Base-by-base conservation (phyloP, 768 basidiomycete species). In the Pisolithus marmoratus region DNA sequence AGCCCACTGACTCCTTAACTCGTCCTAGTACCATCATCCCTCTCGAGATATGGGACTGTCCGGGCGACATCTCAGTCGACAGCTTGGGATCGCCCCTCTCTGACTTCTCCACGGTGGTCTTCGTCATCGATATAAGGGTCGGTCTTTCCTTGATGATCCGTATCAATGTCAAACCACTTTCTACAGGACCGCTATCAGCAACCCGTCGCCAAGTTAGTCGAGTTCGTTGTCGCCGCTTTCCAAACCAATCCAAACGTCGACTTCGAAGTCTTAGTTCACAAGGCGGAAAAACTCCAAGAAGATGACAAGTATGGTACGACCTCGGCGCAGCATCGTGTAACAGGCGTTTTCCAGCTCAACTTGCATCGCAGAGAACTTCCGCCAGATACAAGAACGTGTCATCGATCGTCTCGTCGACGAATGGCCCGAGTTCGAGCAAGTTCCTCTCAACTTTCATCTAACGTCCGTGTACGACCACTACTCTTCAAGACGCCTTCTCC, bases 21-120 rank as follows among this genome's bases (percentile, higher is more conserved):
- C n/a, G 14, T 1, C n/a, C 23, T 22, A 96, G 94, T 70, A 87
- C 93, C 38, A 83, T 95, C 56, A 84, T 96, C 55, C 91, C 93
- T 1, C 80, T 97, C 36, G 90, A 96, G 65, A 83, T 97, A 64
- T 96, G 92, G 92, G 94, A 96, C 63, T 91, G 92, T 60, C 95
- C 94, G 0, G 90, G 89, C 23, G 91, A 86, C 54, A 80, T 84
- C 50, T 84, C 90, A 4, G 79, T 87, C 12, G 87, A 92, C 22
- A 80, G 83, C n/a, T 77, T 95, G 11, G 84, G 82, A 20, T 76
- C 80, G 8, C 81, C 87, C 8, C 77, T 96, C 36, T 80, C 84
- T 41, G 79, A 88, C 27, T 92, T 96, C 60, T 78, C 90, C 2
- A 84, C 87, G 2, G 78, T 97, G 60, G 83, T 97, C 49, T 98